Conservation (phyloP, 1,139 yeast species). For the Scheffersomyces illinoinensis region DNA sequence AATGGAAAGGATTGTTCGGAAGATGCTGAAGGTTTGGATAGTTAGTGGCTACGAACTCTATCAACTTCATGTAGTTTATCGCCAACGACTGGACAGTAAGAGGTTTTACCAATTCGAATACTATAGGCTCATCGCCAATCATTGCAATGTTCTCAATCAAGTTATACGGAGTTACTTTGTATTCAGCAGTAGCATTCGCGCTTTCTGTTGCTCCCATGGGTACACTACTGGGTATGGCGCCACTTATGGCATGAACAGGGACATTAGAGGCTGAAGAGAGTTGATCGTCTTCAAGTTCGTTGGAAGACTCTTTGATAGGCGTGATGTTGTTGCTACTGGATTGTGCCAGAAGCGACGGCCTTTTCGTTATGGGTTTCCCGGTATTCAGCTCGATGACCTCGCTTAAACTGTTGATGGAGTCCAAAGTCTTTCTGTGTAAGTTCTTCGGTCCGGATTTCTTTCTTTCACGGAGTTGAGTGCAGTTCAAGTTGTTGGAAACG, state of each 20-base stretch:
- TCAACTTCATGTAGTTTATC: constrained; percentile 22
- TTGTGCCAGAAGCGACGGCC: constrained; percentile 1
- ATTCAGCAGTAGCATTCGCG: constrained; percentile 4
- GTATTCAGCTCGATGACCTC: constrained; percentile 13
- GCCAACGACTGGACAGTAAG: constrained; percentile 32
- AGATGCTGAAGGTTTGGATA: constrained; percentile 15
- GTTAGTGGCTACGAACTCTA: constrained; percentile 25
- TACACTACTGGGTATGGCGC: neutral
- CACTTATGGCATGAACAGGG: neutral
- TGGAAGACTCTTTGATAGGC: neutral
- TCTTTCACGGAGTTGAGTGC: constrained; percentile 40
- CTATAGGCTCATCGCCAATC: constrained; percentile 15
- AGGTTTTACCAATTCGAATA: constrained; percentile 20
- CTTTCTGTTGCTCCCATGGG: neutral
- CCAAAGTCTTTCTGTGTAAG: constrained; percentile 37
- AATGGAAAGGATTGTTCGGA: constrained; percentile 4
- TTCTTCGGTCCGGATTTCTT: constrained; percentile 49
- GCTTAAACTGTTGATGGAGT: constrained; percentile 26
- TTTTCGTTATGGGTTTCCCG: neutral
- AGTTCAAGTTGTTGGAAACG: constrained; percentile 33
- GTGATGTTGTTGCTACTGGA: constrained; percentile 1
- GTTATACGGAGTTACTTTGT: constrained; percentile 14
- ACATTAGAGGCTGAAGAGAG: neutral
- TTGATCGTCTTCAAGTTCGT: neutral
- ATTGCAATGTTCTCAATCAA: constrained; percentile 14